phyloP scores from a whole-genome alignment of 2,329 filamentous ascomycete species.

The Colletotrichum gloeosporioides region DNA sequence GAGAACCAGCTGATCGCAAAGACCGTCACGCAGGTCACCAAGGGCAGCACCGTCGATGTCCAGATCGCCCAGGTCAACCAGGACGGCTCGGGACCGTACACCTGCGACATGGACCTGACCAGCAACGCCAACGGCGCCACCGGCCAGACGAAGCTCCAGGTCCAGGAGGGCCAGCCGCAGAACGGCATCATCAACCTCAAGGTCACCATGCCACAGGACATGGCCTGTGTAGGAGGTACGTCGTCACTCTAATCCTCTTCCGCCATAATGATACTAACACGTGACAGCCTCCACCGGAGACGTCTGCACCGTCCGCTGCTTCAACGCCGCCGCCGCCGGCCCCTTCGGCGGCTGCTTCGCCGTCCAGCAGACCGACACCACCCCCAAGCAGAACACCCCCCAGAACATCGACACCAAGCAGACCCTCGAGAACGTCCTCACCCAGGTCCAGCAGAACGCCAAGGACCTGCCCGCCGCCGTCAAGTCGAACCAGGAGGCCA shows the following conservation, averaged over 20 bases:
- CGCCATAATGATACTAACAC: background rate
- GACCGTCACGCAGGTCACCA: slow-evolving; percentile 54
- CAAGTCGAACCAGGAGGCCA: slow-evolving; percentile 46
- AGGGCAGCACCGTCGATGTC: slow-evolving; percentile 49
- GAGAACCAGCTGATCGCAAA: slow-evolving; percentile 53
- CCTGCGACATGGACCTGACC: slow-evolving; percentile 57
- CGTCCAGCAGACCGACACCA: slow-evolving; percentile 57
- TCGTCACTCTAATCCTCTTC: too few species aligned
- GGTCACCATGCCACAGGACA: slow-evolving; percentile 54
- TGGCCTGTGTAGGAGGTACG: slow-evolving; percentile 56
- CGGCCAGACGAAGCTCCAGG: slow-evolving; percentile 49
- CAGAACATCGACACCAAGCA: slow-evolving; percentile 50
- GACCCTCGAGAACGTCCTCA: slow-evolving; percentile 47
- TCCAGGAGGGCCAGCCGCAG: slow-evolving; percentile 62
- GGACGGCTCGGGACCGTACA: slow-evolving; percentile 59
- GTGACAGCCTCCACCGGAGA: slow-evolving; percentile 57
- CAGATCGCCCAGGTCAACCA: slow-evolving; percentile 61
- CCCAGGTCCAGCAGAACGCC: slow-evolving; percentile 58
- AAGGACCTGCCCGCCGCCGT: slow-evolving; percentile 50
- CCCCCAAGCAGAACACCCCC: slow-evolving; percentile 46
- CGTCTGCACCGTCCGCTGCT: slow-evolving; percentile 65
- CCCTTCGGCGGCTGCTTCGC: slow-evolving; percentile 65
- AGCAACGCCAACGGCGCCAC: slow-evolving; percentile 50
- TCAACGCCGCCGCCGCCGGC: slow-evolving; percentile 60
- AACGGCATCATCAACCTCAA: slow-evolving; percentile 61